A percentile compares a stretch with the other conserved stretches of the same genome.
Evolutionary conservation across 345 rosid genomes (phyloP).

Genomic region (Salix caprea): DNA sequence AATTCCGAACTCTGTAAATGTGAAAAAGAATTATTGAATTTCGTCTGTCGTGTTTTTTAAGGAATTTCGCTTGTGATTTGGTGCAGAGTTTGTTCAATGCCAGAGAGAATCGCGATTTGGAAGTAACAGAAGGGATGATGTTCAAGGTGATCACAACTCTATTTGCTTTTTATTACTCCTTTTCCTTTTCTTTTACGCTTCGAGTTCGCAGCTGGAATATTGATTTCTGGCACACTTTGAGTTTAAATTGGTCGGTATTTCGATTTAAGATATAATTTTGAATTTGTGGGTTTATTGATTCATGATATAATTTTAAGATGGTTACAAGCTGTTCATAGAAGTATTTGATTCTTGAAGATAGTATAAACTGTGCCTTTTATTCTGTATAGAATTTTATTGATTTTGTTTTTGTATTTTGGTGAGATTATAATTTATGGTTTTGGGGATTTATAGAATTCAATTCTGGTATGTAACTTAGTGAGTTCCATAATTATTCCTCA

Average conservation of each 20-base stretch:
- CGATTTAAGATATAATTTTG: neutral
- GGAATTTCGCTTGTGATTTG: neutral
- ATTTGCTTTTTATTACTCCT: too few species aligned
- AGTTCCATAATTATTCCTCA: neutral
- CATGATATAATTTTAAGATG: neutral
- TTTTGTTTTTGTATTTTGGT: neutral
- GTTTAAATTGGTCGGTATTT: neutral
- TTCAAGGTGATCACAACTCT: constrained; percentile 24
- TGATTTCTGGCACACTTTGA: neutral
- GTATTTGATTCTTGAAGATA: neutral
- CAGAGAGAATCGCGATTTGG: constrained; percentile 26
- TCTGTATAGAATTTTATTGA: neutral
- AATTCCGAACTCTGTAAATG: neutral
- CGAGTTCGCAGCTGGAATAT: too few species aligned
- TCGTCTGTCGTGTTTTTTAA: neutral
- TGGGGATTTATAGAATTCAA: neutral
- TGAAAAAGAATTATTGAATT: neutral
- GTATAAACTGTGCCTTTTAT: neutral
- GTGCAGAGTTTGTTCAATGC: constrained; percentile 19
- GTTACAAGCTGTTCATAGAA: neutral
- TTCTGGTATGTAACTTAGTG: neutral
- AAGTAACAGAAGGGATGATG: constrained; percentile 27
- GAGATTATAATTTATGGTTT: neutral
- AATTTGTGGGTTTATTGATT: neutral
- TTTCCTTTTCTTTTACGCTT: neutral